Evolutionary conservation across 768 basidiomycete species (phyloP).

Genomic region (Trametes gibbosa): DNA sequence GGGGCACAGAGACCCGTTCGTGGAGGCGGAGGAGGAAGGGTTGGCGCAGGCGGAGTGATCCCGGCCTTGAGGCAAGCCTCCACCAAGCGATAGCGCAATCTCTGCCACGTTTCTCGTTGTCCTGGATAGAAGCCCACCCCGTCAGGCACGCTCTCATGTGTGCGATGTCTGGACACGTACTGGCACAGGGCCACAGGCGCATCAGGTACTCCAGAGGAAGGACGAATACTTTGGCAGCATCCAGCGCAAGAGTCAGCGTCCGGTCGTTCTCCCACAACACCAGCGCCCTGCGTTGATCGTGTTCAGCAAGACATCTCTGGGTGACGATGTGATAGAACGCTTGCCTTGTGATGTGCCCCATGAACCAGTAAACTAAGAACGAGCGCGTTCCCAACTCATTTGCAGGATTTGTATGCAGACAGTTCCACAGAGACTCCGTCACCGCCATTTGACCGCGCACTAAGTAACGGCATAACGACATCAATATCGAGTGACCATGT

Average conservation of each 20-base stretch:
- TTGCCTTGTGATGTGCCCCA: constrained; percentile 61
- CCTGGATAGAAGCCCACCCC: constrained; percentile 32
- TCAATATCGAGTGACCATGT: too few relatives aligned
- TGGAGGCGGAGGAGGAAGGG: not conserved
- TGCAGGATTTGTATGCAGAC: constrained; percentile 44
- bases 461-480: constrained; percentile 48
- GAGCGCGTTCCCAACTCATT: constrained; percentile 49
- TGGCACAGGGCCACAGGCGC: constrained; percentile 59
- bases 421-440: not conserved
- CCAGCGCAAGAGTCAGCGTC: constrained; percentile 54
- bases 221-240: constrained; percentile 56
- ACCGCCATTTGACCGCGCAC: not conserved
- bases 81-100: constrained; percentile 45
- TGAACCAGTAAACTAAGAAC: constrained; percentile 75
- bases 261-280: constrained; percentile 60
- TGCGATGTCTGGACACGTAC: constrained; percentile 34
- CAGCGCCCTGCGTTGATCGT: constrained; percentile 40
- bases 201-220: constrained; percentile 58
- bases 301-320: not conserved
- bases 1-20: not conserved
- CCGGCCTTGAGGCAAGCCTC: constrained; percentile 48
- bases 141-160: too few relatives aligned
- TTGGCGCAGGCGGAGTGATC: constrained; percentile 35
- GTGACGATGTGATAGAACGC: not conserved
- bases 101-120: constrained; percentile 49